Evolutionary conservation across 768 basidiomycete species (phyloP).

Genomic region (Punctularia strigosozonata): DNA sequence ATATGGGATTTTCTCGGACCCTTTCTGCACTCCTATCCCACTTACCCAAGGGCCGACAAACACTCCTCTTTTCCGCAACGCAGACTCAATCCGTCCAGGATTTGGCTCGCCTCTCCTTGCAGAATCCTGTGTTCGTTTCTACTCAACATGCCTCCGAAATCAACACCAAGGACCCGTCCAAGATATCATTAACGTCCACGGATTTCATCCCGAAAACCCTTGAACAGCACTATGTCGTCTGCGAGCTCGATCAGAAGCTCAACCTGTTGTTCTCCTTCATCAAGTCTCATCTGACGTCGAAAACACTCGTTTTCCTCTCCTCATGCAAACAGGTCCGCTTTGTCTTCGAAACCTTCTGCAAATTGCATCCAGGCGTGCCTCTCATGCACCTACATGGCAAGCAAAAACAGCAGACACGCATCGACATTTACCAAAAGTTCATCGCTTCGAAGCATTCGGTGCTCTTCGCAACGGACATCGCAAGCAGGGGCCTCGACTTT

Average conservation of each 20-base stretch:
- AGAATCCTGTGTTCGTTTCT: slow-evolving; percentile 67
- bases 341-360: slow-evolving; percentile 90
- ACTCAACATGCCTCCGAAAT: slow-evolving; percentile 35
- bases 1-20: slow-evolving; percentile 90
- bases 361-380: slow-evolving; percentile 88
- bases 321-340: slow-evolving; percentile 97
- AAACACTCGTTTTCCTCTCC: slow-evolving; percentile 89
- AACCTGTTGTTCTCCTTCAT: slow-evolving; percentile 91
- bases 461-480: slow-evolving; percentile 92
- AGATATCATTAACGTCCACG: no score
- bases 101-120: slow-evolving; percentile 81
- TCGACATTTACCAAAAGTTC: slow-evolving; percentile 78
- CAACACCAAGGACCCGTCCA: slow-evolving; percentile 25
- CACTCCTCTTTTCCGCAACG: slow-evolving; percentile 92
- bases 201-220: slow-evolving; percentile 50
- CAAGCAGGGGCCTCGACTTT: slow-evolving; percentile 93
- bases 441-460: slow-evolving; percentile 72
- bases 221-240: slow-evolving; percentile 82
- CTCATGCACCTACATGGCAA: slow-evolving; percentile 94
- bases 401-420: slow-evolving; percentile 85
- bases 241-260: slow-evolving; percentile 77
- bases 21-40: slow-evolving; percentile 86
- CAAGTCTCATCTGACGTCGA: slow-evolving; percentile 84
- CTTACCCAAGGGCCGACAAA: slow-evolving; percentile 86
- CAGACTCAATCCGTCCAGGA: slow-evolving; percentile 86